Percentiles rank a stretch among this genome's conserved stretches.
Conservation (phyloP, 495 filamentous ascomycete species). For the Trichoderma parareesei region DNA sequence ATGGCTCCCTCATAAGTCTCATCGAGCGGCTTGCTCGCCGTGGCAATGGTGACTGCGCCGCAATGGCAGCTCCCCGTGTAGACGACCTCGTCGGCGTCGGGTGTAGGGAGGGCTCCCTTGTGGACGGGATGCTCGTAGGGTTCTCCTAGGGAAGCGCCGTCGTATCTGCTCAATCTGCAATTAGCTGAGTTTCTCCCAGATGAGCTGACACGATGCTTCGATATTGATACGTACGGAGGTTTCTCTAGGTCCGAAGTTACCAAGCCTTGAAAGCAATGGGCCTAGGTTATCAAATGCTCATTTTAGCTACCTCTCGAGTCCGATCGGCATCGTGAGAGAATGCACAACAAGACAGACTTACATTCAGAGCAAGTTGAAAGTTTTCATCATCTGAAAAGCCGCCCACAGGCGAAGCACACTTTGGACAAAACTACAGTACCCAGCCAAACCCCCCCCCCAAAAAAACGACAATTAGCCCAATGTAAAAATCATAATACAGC, state of each 20-base stretch:
- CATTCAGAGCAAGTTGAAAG: conserved; percentile 19
- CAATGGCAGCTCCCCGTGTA: conserved; percentile 48
- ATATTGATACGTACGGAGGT: conserved; percentile 19
- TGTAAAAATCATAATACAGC: too few relatives aligned
- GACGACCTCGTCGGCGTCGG: conserved; percentile 26
- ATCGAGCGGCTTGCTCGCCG: conserved; percentile 30
- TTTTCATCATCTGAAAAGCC: background rate
- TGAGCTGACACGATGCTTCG: too few relatives aligned
- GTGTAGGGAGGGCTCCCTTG: conserved; percentile 31
- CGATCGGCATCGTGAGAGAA: background rate
- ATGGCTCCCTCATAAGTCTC: conserved; percentile 18
- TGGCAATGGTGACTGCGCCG: conserved; percentile 34
- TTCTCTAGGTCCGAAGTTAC: conserved; percentile 27
- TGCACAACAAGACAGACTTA: background rate
- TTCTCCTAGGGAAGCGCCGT: conserved; percentile 25
- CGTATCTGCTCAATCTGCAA: conserved; percentile 20
- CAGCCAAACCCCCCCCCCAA: too few relatives aligned
- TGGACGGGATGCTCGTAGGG: conserved; percentile 27
- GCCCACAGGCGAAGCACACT: conserved; percentile 28
- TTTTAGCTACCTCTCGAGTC: background rate
- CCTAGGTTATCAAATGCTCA: background rate
- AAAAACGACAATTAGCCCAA: too few relatives aligned
- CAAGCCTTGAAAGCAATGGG: conserved; percentile 27
- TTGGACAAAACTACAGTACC: conserved; percentile 31
- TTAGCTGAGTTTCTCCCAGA: background rate